A percentile compares a stretch with the other conserved stretches of the same genome.
phyloP scores from a whole-genome alignment of 2,329 filamentous ascomycete genomes.

The Xylaria sp. region DNA sequence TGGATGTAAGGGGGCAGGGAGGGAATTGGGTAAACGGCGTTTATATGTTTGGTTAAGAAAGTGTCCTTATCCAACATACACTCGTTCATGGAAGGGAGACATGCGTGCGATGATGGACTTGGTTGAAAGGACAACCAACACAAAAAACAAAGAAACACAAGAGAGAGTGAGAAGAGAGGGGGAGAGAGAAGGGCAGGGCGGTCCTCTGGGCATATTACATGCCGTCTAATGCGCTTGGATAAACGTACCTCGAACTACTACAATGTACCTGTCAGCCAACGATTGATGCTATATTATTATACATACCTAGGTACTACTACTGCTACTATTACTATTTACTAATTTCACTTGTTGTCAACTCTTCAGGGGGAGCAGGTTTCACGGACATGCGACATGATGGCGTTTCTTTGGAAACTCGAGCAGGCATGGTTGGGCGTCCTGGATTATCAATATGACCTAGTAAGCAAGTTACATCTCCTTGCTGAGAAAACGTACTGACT shows the following conservation, averaged over 20 bases:
- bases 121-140: background rate
- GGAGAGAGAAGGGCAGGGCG: background rate
- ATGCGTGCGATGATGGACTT: no score
- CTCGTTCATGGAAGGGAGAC: background rate
- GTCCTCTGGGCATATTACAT: background rate
- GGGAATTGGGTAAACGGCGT: background rate
- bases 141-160: background rate
- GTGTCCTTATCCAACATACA: background rate
- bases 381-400: no score
- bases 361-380: background rate
- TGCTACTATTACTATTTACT: background rate
- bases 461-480: no score
- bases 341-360: background rate
- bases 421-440: no score
- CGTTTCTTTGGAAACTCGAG: no score
- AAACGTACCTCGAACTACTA: background rate
- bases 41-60: background rate
- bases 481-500: no score
- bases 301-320: constrained; percentile 9
- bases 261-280: background rate
- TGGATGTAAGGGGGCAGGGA: background rate
- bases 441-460: no score
- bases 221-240: constrained; percentile 1
- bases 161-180: background rate
- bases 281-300: background rate